Evolutionary conservation across 768 basidiomycete species (phyloP).

Genomic region (Collybia sordida): DNA sequence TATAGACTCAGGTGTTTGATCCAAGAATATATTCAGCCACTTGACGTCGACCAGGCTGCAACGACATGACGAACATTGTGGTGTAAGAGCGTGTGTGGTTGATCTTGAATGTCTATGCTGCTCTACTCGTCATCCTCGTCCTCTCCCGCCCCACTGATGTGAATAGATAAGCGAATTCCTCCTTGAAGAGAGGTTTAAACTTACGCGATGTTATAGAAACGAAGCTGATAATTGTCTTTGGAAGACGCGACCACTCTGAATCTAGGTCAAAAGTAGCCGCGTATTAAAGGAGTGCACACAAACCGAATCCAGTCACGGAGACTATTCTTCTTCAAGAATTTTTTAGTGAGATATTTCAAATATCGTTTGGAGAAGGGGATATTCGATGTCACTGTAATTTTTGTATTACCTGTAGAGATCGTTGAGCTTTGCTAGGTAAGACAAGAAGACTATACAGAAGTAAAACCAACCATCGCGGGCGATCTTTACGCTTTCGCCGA

Average conservation of each 20-base stretch:
- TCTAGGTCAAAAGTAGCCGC: constrained; percentile 7
- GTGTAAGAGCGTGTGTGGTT: too few relatives aligned
- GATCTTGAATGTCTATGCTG: not conserved
- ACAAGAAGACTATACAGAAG: not conserved
- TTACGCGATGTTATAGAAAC: constrained; percentile 92
- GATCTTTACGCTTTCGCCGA: constrained; percentile 88
- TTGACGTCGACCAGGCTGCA: too few relatives aligned
- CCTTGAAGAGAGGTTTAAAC: constrained; percentile 23
- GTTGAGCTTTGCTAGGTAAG: not conserved
- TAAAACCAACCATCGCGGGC: constrained; percentile 70
- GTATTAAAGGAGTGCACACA: constrained; percentile 12
- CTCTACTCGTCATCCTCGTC: constrained; percentile 29
- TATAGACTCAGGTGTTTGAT: too few relatives aligned
- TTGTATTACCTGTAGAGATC: constrained; percentile 58
- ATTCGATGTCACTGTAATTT: constrained; percentile 81
- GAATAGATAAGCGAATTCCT: not conserved
- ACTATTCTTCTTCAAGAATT: constrained; percentile 97
- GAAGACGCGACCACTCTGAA: constrained; percentile 84
- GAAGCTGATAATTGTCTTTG: constrained; percentile 92
- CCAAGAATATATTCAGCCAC: too few relatives aligned
- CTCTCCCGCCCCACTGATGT: constrained; percentile 19
- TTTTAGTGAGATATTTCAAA: constrained; percentile 98
- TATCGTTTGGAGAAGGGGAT: constrained; percentile 96
- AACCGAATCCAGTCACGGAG: constrained; percentile 96
- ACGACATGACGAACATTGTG: too few relatives aligned